These are phyloP conservation scores for Ilex aquifolium DNA, from an alignment of 257 asterid genomes.

Conservation along the genomic window DNA sequence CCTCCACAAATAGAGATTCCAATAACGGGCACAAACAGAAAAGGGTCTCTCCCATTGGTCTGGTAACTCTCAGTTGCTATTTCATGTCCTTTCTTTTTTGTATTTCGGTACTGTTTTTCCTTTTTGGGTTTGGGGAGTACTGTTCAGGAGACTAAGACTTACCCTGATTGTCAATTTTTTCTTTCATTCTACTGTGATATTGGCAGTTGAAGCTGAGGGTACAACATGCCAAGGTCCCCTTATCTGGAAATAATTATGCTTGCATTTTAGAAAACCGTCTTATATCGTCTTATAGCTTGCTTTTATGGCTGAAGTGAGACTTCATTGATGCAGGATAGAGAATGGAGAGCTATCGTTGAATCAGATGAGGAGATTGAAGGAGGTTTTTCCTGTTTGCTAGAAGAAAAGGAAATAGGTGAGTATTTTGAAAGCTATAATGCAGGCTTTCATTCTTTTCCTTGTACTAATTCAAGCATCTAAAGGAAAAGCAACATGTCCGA, in stretches of 20 bases:
- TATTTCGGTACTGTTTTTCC: neutral
- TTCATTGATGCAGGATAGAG: conserved; percentile 31
- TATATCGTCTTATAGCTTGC: too few relatives aligned
- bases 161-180: too few relatives aligned
- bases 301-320: conserved; percentile 17
- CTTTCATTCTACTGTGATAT: too few relatives aligned
- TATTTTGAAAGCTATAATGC: neutral
- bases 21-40: conserved; percentile 29
- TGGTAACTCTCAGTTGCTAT: conserved; percentile 34
- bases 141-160: too few relatives aligned
- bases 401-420: neutral
- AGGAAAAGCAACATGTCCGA: too few relatives aligned
- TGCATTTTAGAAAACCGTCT: too few relatives aligned
- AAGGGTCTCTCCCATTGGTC: conserved; percentile 25
- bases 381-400: neutral
- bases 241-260: neutral
- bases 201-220: too few relatives aligned
- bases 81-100: conserved; percentile 10
- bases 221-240: neutral
- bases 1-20: conserved; percentile 24
- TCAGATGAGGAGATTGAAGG: neutral
- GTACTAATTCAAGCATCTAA: too few relatives aligned
- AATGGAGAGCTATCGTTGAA: conserved; percentile 17
- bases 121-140: too few relatives aligned
- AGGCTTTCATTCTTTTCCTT: too few relatives aligned